Evolutionary conservation across 2,329 filamentous ascomycete species (phyloP).

Genomic region (Mariannaea sp.): DNA sequence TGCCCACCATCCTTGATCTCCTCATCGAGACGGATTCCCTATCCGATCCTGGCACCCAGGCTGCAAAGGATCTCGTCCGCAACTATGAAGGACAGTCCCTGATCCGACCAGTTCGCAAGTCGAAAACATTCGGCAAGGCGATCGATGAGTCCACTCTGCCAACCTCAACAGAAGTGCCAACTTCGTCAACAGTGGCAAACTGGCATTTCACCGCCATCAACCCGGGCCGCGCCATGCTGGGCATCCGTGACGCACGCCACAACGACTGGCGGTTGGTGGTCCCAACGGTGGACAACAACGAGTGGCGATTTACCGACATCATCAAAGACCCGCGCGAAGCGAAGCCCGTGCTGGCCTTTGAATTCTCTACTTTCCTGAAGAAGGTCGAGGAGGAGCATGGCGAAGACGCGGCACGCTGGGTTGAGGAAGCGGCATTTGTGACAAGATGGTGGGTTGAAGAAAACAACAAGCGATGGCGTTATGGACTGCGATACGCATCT

Average conservation of each 20-base stretch:
- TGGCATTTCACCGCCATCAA: constrained; percentile 39
- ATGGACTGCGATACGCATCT: not conserved
- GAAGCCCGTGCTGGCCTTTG: constrained; percentile 25
- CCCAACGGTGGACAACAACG: constrained; percentile 33
- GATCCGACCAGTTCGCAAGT: constrained; percentile 25
- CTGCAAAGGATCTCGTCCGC: constrained; percentile 27
- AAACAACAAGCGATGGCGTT: constrained; percentile 30
- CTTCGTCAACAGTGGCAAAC: constrained; percentile 18
- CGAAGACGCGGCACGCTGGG: constrained; percentile 25
- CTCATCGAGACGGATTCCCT: constrained; percentile 37
- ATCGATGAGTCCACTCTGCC: no score
- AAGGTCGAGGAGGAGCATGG: constrained; percentile 22
- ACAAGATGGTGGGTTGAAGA: constrained; percentile 33
- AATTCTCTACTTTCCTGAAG: constrained; percentile 20
- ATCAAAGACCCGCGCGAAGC: constrained; percentile 28
- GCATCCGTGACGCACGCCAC: constrained; percentile 31
- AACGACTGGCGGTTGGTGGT: constrained; percentile 35
- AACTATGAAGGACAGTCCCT: constrained; percentile 38
- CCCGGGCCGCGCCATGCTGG: constrained; percentile 34
- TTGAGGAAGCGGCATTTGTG: constrained; percentile 30
- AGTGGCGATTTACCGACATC: constrained; percentile 36
- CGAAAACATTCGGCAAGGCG: not conserved
- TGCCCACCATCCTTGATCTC: constrained; percentile 40
- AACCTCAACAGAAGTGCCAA: no score
- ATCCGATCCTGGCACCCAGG: constrained; percentile 14